Evolutionary conservation across 495 filamentous ascomycete species (phyloP).

Genomic region (Annulohypoxylon nitens): DNA sequence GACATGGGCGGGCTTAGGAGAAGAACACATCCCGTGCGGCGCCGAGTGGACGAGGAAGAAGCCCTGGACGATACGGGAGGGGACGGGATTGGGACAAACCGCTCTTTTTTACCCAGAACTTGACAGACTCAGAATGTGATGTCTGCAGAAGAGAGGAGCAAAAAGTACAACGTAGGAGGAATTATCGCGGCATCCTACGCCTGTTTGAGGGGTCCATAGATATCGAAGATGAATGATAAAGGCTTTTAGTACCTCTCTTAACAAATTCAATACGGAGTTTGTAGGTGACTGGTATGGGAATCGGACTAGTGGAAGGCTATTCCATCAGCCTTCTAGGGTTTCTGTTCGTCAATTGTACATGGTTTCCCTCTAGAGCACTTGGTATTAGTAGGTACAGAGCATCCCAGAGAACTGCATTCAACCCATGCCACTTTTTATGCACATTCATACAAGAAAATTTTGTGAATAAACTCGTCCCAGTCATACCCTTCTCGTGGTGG

Average conservation of each 20-base stretch:
- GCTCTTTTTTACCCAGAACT: slow-evolving; percentile 41
- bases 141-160: slow-evolving; percentile 36
- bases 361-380: slow-evolving; percentile 21
- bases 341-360: slow-evolving; percentile 32
- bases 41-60: slow-evolving; percentile 30
- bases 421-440: slow-evolving; percentile 14
- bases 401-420: slow-evolving; percentile 23
- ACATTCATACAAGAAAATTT: slow-evolving; percentile 8
- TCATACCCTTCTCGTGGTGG: slow-evolving; percentile 30
- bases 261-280: not conserved
- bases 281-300: not conserved
- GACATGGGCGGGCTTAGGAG: slow-evolving; percentile 22
- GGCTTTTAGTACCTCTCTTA: slow-evolving; percentile 8
- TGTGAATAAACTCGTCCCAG: slow-evolving; percentile 31
- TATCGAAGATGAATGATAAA: slow-evolving; percentile 33
- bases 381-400: slow-evolving; percentile 34
- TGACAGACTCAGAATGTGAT: slow-evolving; percentile 29
- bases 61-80: not conserved
- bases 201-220: slow-evolving; percentile 35
- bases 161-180: slow-evolving; percentile 25
- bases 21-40: not conserved
- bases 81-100: slow-evolving; percentile 1
- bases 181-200: slow-evolving; percentile 27
- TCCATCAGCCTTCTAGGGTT: slow-evolving; percentile 32
- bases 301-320: slow-evolving; percentile 17